These are phyloP conservation scores for Sclerotinia sclerotiorum DNA, from an alignment of 2,329 filamentous ascomycete genomes.

Conservation along the genomic window DNA sequence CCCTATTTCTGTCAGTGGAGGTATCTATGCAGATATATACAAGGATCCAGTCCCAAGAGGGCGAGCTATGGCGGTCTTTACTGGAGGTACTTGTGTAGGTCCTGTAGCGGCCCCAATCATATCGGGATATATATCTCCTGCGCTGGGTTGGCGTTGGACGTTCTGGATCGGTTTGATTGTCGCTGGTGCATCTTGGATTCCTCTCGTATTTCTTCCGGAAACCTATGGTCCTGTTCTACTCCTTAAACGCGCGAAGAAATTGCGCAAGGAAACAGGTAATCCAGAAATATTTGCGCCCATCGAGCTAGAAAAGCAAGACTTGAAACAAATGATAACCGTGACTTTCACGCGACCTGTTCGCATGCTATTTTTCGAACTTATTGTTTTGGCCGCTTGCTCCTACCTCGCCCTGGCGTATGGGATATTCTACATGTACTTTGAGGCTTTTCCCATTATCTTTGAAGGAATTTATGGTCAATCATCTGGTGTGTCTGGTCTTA, in stretches of 20 bases:
- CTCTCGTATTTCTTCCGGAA: constrained; percentile 64
- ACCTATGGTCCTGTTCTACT: constrained; percentile 61
- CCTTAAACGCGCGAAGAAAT: constrained; percentile 55
- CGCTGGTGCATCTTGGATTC: constrained; percentile 59
- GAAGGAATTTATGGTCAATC: constrained; percentile 59
- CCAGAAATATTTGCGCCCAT: constrained; percentile 57
- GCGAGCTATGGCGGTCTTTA: constrained; percentile 62
- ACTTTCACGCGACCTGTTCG: constrained; percentile 60
- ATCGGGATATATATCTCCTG: constrained; percentile 58
- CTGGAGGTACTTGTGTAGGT: constrained; percentile 64
- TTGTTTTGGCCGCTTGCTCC: constrained; percentile 61
- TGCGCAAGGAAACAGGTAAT: constrained; percentile 59
- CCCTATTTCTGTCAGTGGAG: constrained; percentile 61
- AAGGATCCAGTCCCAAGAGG: constrained; percentile 55
- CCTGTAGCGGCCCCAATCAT: constrained; percentile 62
- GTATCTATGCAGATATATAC: constrained; percentile 67
- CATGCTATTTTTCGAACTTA: constrained; percentile 60
- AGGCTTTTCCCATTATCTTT: constrained; percentile 65
- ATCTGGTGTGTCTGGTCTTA: constrained; percentile 56
- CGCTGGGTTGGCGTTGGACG: constrained; percentile 61
- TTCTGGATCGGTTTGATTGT: constrained; percentile 63
- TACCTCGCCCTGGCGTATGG: constrained; percentile 62
- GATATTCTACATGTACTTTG: constrained; percentile 64
- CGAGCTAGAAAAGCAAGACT: constrained; percentile 60
- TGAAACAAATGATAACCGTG: constrained; percentile 52